A percentile compares a stretch with the other conserved stretches of the same genome.
Conservation (phyloP, 2,329 filamentous ascomycete species). For the Colletotrichum cordylinicola region DNA sequence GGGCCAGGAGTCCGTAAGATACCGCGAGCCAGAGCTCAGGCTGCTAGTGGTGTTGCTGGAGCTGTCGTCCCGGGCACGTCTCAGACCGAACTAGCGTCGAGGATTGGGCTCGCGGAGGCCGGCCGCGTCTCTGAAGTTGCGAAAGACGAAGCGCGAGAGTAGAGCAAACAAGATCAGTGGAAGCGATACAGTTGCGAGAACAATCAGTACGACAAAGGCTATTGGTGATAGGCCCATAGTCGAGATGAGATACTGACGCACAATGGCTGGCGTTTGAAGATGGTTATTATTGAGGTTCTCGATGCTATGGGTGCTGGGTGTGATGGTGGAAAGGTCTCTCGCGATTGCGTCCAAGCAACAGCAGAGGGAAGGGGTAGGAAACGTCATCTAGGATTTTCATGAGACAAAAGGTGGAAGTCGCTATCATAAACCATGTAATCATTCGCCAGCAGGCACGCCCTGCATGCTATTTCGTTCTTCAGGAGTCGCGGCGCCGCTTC, state of each 20-base stretch:
- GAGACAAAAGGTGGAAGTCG: conserved; percentile 15
- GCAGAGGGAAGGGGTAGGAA: not conserved
- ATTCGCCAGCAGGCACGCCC: conserved; percentile 14
- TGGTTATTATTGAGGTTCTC: conserved; percentile 2
- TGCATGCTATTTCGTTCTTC: conserved; percentile 14
- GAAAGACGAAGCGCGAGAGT: conserved; percentile 7
- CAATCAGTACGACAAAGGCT: conserved; percentile 2
- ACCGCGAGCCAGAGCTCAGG: not conserved
- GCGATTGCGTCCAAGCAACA: not conserved
- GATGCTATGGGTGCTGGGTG: not conserved
- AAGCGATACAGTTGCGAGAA: conserved; percentile 2
- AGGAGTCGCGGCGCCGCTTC: conserved; percentile 27
- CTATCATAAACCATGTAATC: conserved; percentile 5
- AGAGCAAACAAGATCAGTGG: not conserved
- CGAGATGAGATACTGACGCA: not conserved
- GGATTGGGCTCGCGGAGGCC: conserved; percentile 1
- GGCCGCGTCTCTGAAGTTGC: conserved; percentile 15
- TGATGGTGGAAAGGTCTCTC: not conserved
- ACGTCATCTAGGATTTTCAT: not conserved
- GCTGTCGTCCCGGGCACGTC: not conserved
- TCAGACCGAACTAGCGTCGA: conserved; percentile 7
- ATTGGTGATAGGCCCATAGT: conserved; percentile 12
- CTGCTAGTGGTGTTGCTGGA: not conserved
- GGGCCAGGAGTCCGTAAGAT: conserved; percentile 34
- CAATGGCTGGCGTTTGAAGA: not conserved